These are phyloP conservation scores for Penicillium pancosmium DNA, from an alignment of 495 filamentous ascomycete species.

Conservation along the genomic window DNA sequence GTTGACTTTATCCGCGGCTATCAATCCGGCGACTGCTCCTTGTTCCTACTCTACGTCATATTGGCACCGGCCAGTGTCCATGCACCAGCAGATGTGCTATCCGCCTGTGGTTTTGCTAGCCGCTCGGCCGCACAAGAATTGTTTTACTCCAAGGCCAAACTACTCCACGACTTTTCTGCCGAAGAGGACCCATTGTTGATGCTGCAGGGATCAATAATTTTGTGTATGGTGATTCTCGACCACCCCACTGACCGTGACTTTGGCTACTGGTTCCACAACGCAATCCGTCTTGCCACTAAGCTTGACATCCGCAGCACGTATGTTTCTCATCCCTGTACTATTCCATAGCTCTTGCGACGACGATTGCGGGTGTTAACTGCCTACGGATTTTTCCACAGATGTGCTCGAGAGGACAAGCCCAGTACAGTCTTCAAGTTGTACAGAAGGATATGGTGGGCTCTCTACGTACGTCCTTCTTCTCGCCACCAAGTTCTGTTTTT, in stretches of 20 bases:
- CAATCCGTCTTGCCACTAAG: constrained; percentile 2
- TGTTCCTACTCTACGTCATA: background rate
- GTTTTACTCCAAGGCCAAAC: constrained; percentile 4
- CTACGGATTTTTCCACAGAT: background rate
- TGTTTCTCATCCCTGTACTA: background rate
- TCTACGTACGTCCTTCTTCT: background rate
- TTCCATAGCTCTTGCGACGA: too few relatives aligned
- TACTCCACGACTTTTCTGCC: background rate
- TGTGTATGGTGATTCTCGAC: constrained; percentile 4
- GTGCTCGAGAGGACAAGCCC: background rate
- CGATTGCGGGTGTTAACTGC: background rate
- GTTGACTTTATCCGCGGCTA: constrained; percentile 6
- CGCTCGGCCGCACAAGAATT: constrained; percentile 4
- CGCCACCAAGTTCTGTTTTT: background rate
- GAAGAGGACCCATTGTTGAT: constrained; percentile 1
- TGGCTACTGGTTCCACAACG: constrained; percentile 7
- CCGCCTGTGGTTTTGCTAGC: constrained; percentile 2
- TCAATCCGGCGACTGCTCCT: constrained; percentile 5
- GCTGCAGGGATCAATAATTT: constrained; percentile 1
- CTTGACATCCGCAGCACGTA: constrained; percentile 1
- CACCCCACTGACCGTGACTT: constrained; percentile 2
- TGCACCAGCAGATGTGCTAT: constrained; percentile 1
- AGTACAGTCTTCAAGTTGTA: background rate
- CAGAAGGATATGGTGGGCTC: constrained; percentile 5
- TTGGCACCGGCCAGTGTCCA: constrained; percentile 3